Percentiles rank a stretch among this genome's conserved stretches.
phyloP scores from a whole-genome alignment of 2,329 filamentous ascomycete genomes.

The Pyrenochaeta sp. region DNA sequence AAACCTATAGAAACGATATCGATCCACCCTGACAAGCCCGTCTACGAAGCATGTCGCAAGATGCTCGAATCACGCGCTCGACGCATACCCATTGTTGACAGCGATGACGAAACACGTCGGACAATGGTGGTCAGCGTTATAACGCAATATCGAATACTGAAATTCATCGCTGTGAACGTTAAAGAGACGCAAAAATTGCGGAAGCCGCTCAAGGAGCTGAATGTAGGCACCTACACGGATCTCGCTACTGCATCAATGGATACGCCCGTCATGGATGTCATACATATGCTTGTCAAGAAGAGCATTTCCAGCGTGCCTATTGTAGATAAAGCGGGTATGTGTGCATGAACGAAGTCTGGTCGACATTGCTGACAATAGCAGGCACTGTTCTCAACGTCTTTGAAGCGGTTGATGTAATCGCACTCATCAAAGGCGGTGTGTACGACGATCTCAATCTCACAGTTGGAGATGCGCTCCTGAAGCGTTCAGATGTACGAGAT shows the following conservation, averaged over 20 bases:
- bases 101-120: conserved; percentile 91
- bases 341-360: background rate
- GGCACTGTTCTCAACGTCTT: conserved; percentile 90
- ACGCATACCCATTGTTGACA: conserved; percentile 90
- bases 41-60: conserved; percentile 93
- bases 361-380: conserved; percentile 34
- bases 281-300: conserved; percentile 88
- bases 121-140: conserved; percentile 96
- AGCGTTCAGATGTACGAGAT: conserved; percentile 73
- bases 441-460: conserved; percentile 90
- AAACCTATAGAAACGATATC: conserved; percentile 92
- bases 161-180: conserved; percentile 97
- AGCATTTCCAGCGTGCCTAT: conserved; percentile 97
- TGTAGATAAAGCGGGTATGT: conserved; percentile 74
- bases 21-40: conserved; percentile 86
- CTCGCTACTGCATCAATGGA: conserved; percentile 87
- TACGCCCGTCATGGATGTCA: conserved; percentile 91
- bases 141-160: conserved; percentile 97
- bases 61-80: conserved; percentile 95
- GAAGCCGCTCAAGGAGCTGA: conserved; percentile 84
- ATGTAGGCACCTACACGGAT: conserved; percentile 82
- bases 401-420: conserved; percentile 96
- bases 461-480: conserved; percentile 88
- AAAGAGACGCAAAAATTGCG: conserved; percentile 87
- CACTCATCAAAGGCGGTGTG: conserved; percentile 89